These are phyloP conservation scores for Cenococcum geophilum DNA, from an alignment of 495 filamentous ascomycete species.

Conservation along the genomic window DNA sequence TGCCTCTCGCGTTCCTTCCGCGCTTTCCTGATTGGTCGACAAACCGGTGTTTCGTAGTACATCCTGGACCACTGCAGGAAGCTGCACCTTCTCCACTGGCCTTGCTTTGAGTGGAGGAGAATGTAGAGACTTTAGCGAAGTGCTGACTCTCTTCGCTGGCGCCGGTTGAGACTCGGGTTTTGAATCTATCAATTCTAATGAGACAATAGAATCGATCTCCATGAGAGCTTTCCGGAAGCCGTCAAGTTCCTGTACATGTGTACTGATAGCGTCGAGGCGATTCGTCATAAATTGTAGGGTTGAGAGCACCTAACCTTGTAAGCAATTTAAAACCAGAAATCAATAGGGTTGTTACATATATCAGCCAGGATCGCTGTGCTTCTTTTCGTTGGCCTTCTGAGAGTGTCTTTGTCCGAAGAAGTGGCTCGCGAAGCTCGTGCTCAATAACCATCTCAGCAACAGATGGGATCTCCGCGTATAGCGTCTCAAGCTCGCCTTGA, in stretches of 20 bases:
- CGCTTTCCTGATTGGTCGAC: constrained; percentile 10
- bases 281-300: constrained; percentile 26
- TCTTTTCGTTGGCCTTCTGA: constrained; percentile 19
- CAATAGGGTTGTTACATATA: constrained; percentile 16
- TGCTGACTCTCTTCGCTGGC: constrained; percentile 8
- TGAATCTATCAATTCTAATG: background rate
- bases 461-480: constrained; percentile 33
- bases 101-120: constrained; percentile 14
- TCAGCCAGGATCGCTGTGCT: constrained; percentile 20
- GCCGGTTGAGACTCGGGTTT: constrained; percentile 3
- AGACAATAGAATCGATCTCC: constrained; percentile 10
- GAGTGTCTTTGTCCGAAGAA: constrained; percentile 17
- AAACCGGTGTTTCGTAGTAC: constrained; percentile 19
- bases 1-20: constrained; percentile 10
- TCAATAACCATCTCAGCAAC: constrained; percentile 37
- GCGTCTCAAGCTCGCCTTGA: constrained; percentile 28
- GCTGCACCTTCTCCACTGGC: constrained; percentile 16
- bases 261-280: constrained; percentile 20
- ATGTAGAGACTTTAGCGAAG: constrained; percentile 14
- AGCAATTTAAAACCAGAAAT: constrained; percentile 1
- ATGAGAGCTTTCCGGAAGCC: constrained; percentile 21
- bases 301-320: constrained; percentile 19
- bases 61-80: constrained; percentile 17
- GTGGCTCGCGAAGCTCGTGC: constrained; percentile 26
- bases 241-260: constrained; percentile 11